Percentiles rank a stretch among this genome's conserved stretches.
phyloP scores from a whole-genome alignment of 176 grass and related monocot species.

The Zoysia pacifica region DNA sequence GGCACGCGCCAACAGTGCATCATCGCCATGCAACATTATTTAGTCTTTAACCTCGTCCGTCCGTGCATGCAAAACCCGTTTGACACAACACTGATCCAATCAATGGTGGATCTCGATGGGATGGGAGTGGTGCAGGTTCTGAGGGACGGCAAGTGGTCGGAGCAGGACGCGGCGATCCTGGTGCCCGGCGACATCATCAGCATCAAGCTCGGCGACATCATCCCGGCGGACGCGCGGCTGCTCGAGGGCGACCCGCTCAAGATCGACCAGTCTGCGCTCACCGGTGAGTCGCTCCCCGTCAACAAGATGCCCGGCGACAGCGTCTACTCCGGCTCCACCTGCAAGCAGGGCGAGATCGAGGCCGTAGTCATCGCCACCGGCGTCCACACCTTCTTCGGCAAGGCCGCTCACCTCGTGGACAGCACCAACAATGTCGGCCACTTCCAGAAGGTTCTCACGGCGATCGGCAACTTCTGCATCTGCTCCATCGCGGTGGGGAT shows the following conservation, averaged over 20 bases:
- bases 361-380: conserved; percentile 82
- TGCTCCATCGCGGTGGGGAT: conserved; percentile 62
- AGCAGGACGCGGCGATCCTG: conserved; percentile 76
- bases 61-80: too few relatives aligned
- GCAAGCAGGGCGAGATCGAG: conserved; percentile 96
- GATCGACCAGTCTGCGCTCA: conserved; percentile 89
- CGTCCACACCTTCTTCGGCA: conserved; percentile 90
- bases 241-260: conserved; percentile 86
- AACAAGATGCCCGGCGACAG: conserved; percentile 62
- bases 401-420: conserved; percentile 93
- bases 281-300: conserved; percentile 79
- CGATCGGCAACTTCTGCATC: conserved; percentile 90
- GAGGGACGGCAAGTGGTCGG: conserved; percentile 76
- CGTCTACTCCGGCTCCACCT: conserved; percentile 86
- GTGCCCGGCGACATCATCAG: conserved; percentile 88
- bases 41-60: too few relatives aligned
- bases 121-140: conserved; percentile 38
- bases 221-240: conserved; percentile 76
- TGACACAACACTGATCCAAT: too few relatives aligned
- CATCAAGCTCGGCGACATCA: conserved; percentile 93
- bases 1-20: conserved; percentile 22
- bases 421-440: conserved; percentile 93
- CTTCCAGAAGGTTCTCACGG: conserved; percentile 82
- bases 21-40: too few relatives aligned
- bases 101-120: too few relatives aligned